These are phyloP conservation scores for Protostelium mycophagum DNA, from an alignment of 78 protist genomes.

Conservation along the genomic window DNA sequence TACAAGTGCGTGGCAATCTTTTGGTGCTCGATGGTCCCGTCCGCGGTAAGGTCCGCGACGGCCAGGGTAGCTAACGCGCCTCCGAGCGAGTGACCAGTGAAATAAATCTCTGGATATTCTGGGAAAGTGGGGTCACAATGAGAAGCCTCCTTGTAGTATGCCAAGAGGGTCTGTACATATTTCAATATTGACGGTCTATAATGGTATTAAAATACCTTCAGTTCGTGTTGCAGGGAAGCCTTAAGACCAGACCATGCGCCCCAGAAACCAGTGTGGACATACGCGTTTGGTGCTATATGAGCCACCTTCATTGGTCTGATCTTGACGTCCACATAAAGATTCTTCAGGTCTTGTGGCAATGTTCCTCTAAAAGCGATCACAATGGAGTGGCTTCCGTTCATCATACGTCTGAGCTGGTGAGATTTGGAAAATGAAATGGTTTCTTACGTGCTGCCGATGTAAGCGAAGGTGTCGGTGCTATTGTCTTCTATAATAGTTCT, in stretches of 20 bases:
- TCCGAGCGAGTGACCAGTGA: constrained; percentile 14
- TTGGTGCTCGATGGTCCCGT: background rate
- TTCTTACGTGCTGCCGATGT: background rate
- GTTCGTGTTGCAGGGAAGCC: background rate
- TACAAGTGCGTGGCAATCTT: background rate
- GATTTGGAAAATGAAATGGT: background rate
- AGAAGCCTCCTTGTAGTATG: constrained; percentile 3
- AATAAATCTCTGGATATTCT: background rate
- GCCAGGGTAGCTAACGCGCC: constrained; percentile 30
- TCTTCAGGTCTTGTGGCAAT: background rate
- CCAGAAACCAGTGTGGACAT: constrained; percentile 24
- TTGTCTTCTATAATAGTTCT: background rate
- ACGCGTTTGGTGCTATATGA: background rate
- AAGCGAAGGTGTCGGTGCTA: background rate
- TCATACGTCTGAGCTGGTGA: background rate
- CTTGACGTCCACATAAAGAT: background rate
- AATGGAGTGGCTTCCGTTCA: background rate
- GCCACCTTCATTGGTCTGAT: background rate
- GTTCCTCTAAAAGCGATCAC: background rate
- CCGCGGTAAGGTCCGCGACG: constrained; percentile 16
- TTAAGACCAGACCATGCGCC: constrained; percentile 34
- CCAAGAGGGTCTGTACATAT: background rate
- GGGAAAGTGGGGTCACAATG: constrained; percentile 7
- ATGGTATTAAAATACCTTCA: background rate
- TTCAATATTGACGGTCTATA: background rate